phyloP scores from a whole-genome alignment of 2,329 filamentous ascomycete species.

The Colletotrichum tofieldiae region DNA sequence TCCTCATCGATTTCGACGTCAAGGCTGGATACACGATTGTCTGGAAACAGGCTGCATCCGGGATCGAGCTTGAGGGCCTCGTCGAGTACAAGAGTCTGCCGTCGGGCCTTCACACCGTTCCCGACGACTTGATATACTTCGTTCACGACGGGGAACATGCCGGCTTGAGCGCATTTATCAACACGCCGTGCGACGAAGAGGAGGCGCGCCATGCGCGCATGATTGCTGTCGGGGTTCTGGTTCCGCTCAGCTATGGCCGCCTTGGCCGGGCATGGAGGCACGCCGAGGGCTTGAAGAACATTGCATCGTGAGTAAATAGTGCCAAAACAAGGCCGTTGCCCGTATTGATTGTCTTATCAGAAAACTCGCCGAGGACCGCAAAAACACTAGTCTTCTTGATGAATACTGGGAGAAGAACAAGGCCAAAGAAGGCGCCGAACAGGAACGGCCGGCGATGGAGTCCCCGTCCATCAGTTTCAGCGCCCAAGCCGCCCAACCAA shows the following conservation, averaged over 20 bases:
- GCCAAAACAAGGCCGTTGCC: slow-evolving; percentile 42
- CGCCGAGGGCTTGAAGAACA: slow-evolving; percentile 80
- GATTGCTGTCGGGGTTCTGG: slow-evolving; percentile 90
- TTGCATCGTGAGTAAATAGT: slow-evolving; percentile 74
- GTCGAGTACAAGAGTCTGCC: slow-evolving; percentile 98
- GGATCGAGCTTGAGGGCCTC: slow-evolving; percentile 84
- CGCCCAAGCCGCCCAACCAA: slow-evolving; percentile 53
- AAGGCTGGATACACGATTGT: slow-evolving; percentile 92
- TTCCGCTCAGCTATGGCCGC: slow-evolving; percentile 87
- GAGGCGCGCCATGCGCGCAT: slow-evolving; percentile 90
- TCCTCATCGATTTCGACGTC: slow-evolving; percentile 93
- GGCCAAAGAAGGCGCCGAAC: slow-evolving; percentile 56
- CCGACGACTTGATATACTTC: slow-evolving; percentile 94
- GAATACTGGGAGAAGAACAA: slow-evolving; percentile 83
- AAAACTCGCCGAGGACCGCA: slow-evolving; percentile 75
- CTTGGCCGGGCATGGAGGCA: slow-evolving; percentile 93
- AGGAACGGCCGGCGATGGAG: slow-evolving; percentile 61
- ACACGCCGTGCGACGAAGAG: slow-evolving; percentile 82
- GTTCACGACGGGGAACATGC: slow-evolving; percentile 85
- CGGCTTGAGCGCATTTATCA: slow-evolving; percentile 93
- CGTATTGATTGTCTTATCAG: slow-evolving; percentile 54
- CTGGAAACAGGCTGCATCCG: slow-evolving; percentile 84
- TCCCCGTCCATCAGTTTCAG: slow-evolving; percentile 65
- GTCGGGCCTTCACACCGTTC: slow-evolving; percentile 90
- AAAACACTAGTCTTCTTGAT: slow-evolving; percentile 76